Evolutionary conservation across 2,329 filamentous ascomycete genomes (phyloP).

Genomic region (Talaromyces marneffei): DNA sequence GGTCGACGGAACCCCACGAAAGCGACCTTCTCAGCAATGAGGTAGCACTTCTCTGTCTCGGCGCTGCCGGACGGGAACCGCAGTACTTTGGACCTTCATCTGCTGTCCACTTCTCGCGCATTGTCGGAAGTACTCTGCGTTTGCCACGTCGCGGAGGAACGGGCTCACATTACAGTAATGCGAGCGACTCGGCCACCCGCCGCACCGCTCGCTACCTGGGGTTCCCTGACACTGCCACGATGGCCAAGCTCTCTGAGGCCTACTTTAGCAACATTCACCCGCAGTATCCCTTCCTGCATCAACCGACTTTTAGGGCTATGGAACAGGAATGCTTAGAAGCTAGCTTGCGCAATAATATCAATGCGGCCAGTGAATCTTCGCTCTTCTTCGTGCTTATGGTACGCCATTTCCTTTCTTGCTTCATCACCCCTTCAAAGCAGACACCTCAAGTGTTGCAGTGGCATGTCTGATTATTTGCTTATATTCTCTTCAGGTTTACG

Average conservation of each 20-base stretch:
- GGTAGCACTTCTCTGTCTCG: conserved; percentile 26
- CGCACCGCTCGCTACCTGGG: conserved; percentile 4
- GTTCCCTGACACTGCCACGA: conserved; percentile 17
- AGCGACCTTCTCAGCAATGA: conserved; percentile 17
- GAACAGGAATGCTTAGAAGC: conserved; percentile 23
- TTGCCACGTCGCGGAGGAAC: conserved; percentile 15
- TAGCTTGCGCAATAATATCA: conserved; percentile 9
- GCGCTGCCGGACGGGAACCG: conserved; percentile 28
- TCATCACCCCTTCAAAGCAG: not conserved
- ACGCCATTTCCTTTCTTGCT: not conserved
- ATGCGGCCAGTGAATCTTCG: conserved; percentile 1
- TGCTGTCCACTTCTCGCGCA: conserved; percentile 24
- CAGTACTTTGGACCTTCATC: conserved; percentile 37
- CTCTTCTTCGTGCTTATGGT: conserved; percentile 17
- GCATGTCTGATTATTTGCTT: not conserved
- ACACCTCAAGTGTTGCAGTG: not conserved
- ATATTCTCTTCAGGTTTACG: conserved; percentile 19
- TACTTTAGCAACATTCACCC: conserved; percentile 37
- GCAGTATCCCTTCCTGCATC: conserved; percentile 37
- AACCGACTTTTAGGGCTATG: conserved; percentile 29
- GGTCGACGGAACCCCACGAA: conserved; percentile 14
- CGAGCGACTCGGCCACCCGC: not conserved
- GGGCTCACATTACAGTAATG: conserved; percentile 8
- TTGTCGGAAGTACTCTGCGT: conserved; percentile 18
- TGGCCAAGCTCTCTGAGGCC: conserved; percentile 23